These are phyloP conservation scores for Pyrus bretschneideri DNA, from an alignment of 306 rosid genomes.

Conservation along the genomic window DNA sequence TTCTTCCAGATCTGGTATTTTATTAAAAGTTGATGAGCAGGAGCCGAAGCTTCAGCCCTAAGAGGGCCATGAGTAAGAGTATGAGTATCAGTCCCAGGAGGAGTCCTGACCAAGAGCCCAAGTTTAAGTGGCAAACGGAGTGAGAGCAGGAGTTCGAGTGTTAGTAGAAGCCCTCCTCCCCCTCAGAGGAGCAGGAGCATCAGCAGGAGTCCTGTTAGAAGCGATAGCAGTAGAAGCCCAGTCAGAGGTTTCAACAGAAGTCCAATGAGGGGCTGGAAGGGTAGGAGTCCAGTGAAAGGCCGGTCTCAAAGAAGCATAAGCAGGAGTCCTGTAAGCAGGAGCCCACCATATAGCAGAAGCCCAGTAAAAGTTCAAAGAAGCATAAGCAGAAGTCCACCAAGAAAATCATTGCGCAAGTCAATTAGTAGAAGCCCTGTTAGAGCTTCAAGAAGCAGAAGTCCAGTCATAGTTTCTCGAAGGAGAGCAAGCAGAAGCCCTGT, in stretches of 20 bases:
- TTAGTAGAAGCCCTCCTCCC: conserved; percentile 36
- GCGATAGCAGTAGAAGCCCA: conserved; percentile 41
- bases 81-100: conserved; percentile 87
- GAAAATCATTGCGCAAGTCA: conserved; percentile 45
- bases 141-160: conserved; percentile 44
- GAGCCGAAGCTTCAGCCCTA: conserved; percentile 90
- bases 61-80: conserved; percentile 76
- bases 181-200: conserved; percentile 42
- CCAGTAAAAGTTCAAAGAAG: conserved; percentile 56
- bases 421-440: conserved; percentile 69
- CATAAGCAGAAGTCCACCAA: conserved; percentile 62
- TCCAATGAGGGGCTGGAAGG: conserved; percentile 38
- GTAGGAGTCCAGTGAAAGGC: conserved; percentile 49
- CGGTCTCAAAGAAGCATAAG: conserved; percentile 33
- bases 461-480: conserved; percentile 53
- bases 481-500: conserved; percentile 68
- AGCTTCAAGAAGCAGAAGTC: conserved; percentile 70
- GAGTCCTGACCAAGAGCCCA: conserved; percentile 53
- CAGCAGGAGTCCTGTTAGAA: conserved; percentile 58
- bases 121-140: conserved; percentile 47
- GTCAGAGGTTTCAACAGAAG: conserved; percentile 38
- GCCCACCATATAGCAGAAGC: conserved; percentile 63
- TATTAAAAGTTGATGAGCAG: conserved; percentile 81
- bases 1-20: conserved; percentile 58
- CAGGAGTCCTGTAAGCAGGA: conserved; percentile 53